phyloP scores from a whole-genome alignment of 257 asterid genomes.

The Lavandula angustifolia region DNA sequence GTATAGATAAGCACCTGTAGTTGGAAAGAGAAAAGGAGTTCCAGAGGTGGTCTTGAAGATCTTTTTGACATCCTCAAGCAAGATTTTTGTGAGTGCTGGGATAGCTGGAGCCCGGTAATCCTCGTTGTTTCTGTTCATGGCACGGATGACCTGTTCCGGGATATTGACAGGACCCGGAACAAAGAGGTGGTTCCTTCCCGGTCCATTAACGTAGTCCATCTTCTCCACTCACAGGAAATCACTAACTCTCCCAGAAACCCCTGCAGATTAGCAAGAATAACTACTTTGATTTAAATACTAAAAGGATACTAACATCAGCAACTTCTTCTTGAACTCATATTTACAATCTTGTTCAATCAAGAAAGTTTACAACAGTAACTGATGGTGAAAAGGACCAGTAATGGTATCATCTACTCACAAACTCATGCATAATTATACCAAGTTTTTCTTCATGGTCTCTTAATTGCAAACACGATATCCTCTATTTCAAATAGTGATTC shows the following conservation, averaged over 20 bases:
- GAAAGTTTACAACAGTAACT: background rate
- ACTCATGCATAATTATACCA: background rate
- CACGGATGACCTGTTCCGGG: constrained; percentile 95
- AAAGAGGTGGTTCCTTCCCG: constrained; percentile 97
- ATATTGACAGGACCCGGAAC: constrained; percentile 99
- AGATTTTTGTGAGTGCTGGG: constrained; percentile 79
- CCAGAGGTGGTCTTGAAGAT: constrained; percentile 92
- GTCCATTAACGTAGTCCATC: constrained; percentile 91
- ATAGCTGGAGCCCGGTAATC: constrained; percentile 96
- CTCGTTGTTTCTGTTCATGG: constrained; percentile 96
- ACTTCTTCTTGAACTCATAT: background rate
- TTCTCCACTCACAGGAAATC: constrained; percentile 26
- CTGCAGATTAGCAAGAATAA: constrained; percentile 4
- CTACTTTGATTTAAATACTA: background rate
- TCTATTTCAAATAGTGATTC: background rate
- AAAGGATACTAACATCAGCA: background rate
- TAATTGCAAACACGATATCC: background rate
- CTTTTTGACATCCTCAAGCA: constrained; percentile 93
- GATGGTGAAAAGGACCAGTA: background rate
- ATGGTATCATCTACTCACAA: background rate
- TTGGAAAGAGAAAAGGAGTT: constrained; percentile 88
- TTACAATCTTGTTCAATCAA: background rate
- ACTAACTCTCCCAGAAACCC: constrained; percentile 20
- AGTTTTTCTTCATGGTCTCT: background rate
- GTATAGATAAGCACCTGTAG: constrained; percentile 60